Base-by-base conservation (phyloP, 345 rosid genomes). In the Corchorus capsularis region DNA sequence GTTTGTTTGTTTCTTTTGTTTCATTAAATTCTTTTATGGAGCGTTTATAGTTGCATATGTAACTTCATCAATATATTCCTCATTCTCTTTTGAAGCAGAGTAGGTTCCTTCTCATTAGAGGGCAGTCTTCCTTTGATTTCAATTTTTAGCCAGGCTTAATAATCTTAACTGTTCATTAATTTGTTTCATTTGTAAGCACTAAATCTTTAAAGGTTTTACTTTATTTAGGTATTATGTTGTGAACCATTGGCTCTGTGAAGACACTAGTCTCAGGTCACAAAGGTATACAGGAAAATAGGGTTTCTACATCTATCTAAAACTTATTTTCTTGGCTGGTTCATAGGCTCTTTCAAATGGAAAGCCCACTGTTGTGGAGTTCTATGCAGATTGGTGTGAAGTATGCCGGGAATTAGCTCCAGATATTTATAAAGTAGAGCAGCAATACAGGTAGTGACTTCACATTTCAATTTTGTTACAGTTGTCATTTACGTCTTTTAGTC, bases 321-420 rank as follows among this genome's bases (percentile, higher is more conserved):
- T 35, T 45, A 17, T 37, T 45, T 34, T 0, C 68, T 60, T 75
- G 49, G 60, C 11, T 80, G 74, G 34, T 75, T 76, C 63, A 22
- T 79, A 94, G 98, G 98, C 99, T 67, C 87, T 95, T 19, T 78
- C 94, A 59, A 95, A 95, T 83, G 98, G 98, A 82, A 95, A 86
- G 86, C 97, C 99, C 1, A 95, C 99, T 0, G 99, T 93, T 19
- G 92, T 95, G 53, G 99, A 95, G 85, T 95, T 95, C 77, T 95
- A 93, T 69, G 99, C 99, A 16, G 97, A 95, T 83, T 95, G 99
- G 99, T 93, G 99, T 71, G 97, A 95, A 83, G 98, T 93, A 68
- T 95, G 99, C 71, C 80, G 97, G 57, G 98, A 95, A 83, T 78
- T 95, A 74, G 99, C 99, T 13, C 98, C 98, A 17, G 98, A 90